phyloP scores from a whole-genome alignment of 306 rosid species.

The Trifolium repens region DNA sequence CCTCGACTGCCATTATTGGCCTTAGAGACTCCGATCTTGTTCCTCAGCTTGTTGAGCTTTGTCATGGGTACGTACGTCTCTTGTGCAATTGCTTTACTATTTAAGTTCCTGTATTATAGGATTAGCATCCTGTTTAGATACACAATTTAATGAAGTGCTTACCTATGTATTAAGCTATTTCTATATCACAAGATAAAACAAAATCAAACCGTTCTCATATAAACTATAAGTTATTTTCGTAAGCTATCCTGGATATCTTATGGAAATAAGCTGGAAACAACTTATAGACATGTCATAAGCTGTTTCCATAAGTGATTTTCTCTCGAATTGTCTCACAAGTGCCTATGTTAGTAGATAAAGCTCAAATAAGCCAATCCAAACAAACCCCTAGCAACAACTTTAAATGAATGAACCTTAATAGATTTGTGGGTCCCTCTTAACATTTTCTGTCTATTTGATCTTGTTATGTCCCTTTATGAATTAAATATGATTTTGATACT shows the following conservation, averaged over 20 bases:
- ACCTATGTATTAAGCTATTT: too few relatives aligned
- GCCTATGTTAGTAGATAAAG: not conserved
- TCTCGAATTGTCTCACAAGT: not conserved
- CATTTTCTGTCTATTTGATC: conserved; percentile 17
- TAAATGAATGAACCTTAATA: conserved; percentile 30
- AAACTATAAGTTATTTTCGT: not conserved
- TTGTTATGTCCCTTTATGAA: conserved; percentile 24
- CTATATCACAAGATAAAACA: not conserved
- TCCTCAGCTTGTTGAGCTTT: conserved; percentile 91
- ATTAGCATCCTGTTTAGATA: not conserved
- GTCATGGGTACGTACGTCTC: conserved; percentile 86
- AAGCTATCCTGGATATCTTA: too few relatives aligned
- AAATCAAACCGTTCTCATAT: too few relatives aligned
- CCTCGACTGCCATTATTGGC: conserved; percentile 79
- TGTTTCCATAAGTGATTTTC: not conserved
- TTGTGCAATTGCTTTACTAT: conserved; percentile 29
- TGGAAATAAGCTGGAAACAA: too few relatives aligned
- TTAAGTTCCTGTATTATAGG: conserved; percentile 20
- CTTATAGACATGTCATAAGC: too few relatives aligned
- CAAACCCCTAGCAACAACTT: not conserved
- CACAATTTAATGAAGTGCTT: too few relatives aligned
- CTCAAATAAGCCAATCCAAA: not conserved
- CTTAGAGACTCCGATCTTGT: conserved; percentile 91
- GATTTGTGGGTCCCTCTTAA: conserved; percentile 25
- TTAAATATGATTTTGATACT: conserved; percentile 37